These are phyloP conservation scores for Thamnidium elegans DNA, from an alignment of 192 early-diverging fungal species.

Conservation along the genomic window DNA sequence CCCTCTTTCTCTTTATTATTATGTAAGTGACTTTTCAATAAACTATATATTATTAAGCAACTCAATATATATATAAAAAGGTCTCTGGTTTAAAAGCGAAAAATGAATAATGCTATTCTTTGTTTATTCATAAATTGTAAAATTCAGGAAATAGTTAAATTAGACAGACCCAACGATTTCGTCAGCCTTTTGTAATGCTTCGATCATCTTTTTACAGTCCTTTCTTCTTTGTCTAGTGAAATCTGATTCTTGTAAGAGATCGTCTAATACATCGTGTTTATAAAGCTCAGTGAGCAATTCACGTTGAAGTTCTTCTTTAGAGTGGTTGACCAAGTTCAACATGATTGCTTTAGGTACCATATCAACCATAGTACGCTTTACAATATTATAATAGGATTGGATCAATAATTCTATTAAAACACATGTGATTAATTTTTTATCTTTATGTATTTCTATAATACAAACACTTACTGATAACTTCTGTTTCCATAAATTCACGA, in stretches of 20 bases:
- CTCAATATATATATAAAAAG: too few relatives aligned
- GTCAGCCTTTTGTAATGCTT: conserved; percentile 31
- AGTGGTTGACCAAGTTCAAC: conserved; percentile 88
- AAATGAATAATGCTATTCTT: too few relatives aligned
- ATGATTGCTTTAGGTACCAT: conserved; percentile 99
- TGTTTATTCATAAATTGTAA: too few relatives aligned
- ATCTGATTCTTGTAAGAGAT: conserved; percentile 95
- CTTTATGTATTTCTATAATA: not conserved
- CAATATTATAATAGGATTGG: conserved; percentile 98
- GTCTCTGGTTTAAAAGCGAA: too few relatives aligned
- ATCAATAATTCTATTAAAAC: conserved; percentile 77
- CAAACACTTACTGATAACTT: conserved; percentile 90
- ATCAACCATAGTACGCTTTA: conserved; percentile 95
- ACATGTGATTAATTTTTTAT: too few relatives aligned
- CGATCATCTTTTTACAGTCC: conserved; percentile 99
- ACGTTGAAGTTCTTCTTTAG: conserved; percentile 94
- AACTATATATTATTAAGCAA: too few relatives aligned
- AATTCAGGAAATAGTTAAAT: not conserved
- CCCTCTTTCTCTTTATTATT: too few relatives aligned
- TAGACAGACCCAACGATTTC: conserved; percentile 21
- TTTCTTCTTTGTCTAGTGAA: conserved; percentile 82
- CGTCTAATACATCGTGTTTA: conserved; percentile 91
- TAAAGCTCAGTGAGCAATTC: conserved; percentile 97
- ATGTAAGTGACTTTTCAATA: too few relatives aligned
- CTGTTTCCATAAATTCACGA: conserved; percentile 96